Evolutionary conservation across 2,329 filamentous ascomycete genomes (phyloP).

Genomic region (Macrophomina tecta): DNA sequence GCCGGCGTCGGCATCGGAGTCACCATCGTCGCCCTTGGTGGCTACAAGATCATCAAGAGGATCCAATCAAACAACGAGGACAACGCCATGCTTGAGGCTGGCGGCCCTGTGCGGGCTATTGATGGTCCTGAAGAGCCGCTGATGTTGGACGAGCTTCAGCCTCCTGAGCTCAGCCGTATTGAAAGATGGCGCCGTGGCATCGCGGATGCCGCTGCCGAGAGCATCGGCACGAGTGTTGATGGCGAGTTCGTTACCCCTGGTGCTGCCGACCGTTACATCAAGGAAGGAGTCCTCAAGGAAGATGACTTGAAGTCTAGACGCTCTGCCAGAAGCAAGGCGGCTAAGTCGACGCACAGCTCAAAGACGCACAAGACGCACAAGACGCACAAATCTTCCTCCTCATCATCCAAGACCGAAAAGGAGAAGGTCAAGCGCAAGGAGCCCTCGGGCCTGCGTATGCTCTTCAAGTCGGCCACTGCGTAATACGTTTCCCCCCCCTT

Average conservation of each 20-base stretch:
- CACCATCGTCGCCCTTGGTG: slow-evolving; percentile 94
- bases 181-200: slow-evolving; percentile 70
- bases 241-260: slow-evolving; percentile 69
- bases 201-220: slow-evolving; percentile 61
- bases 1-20: slow-evolving; percentile 87
- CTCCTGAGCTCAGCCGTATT: slow-evolving; percentile 62
- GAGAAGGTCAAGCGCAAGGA: slow-evolving; percentile 48
- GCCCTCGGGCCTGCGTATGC: slow-evolving; percentile 48
- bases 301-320: slow-evolving; percentile 51
- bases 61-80: slow-evolving; percentile 61
- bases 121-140: slow-evolving; percentile 37
- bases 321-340: slow-evolving; percentile 39
- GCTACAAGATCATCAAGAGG: slow-evolving; percentile 95
- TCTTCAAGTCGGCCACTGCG: slow-evolving; percentile 40
- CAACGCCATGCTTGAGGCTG: slow-evolving; percentile 34
- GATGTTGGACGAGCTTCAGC: slow-evolving; percentile 63
- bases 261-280: slow-evolving; percentile 54
- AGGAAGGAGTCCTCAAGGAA: slow-evolving; percentile 54
- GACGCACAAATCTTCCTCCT: slow-evolving; percentile 28
- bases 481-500: slow-evolving; percentile 15
- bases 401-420: slow-evolving; percentile 36
- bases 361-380: slow-evolving; percentile 38
- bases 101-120: slow-evolving; percentile 31
- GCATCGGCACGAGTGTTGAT: slow-evolving; percentile 66
- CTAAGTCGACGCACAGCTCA: slow-evolving; percentile 32